These are phyloP conservation scores for Isoetes taiwanensis DNA, from an alignment of 75 land plant species.

Conservation along the genomic window DNA sequence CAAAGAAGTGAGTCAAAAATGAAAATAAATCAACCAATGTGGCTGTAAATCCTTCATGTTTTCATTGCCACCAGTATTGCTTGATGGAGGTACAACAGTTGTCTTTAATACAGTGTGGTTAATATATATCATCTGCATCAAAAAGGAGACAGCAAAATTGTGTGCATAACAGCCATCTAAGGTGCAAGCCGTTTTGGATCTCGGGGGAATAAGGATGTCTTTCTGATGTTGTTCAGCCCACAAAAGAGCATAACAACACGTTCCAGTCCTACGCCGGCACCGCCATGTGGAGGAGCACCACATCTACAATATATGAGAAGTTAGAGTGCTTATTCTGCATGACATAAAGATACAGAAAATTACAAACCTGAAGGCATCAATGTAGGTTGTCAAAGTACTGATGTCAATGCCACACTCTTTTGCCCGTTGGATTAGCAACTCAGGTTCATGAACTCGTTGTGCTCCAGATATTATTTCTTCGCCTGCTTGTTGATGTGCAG, in stretches of 20 bases:
- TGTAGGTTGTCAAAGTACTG: conserved; percentile 50
- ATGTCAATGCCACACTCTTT: conserved; percentile 63
- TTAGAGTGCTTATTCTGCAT: too few relatives aligned
- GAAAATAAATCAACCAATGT: too few relatives aligned
- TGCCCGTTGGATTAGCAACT: conserved; percentile 42
- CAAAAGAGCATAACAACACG: conserved; percentile 82
- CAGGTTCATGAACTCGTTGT: conserved; percentile 75
- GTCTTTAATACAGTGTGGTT: too few relatives aligned
- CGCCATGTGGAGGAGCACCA: conserved; percentile 79
- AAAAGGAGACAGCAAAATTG: too few relatives aligned
- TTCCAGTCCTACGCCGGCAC: conserved; percentile 75
- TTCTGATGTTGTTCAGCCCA: conserved; percentile 61
- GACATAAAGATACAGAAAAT: too few relatives aligned
- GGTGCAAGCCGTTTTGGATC: conserved; percentile 70
- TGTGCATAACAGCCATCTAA: too few relatives aligned
- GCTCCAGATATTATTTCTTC: conserved; percentile 95
- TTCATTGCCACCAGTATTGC: too few relatives aligned
- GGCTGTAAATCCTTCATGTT: too few relatives aligned
- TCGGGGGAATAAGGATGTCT: conserved; percentile 69
- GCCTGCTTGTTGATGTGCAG: too few relatives aligned
- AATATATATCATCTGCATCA: too few relatives aligned
- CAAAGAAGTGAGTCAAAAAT: too few relatives aligned
- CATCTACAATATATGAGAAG: conserved; percentile 53
- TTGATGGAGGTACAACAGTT: too few relatives aligned
- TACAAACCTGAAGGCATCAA: conserved; percentile 95